These are phyloP conservation scores for Clitopilus hobsonii DNA, from an alignment of 768 basidiomycete genomes.

Conservation along the genomic window DNA sequence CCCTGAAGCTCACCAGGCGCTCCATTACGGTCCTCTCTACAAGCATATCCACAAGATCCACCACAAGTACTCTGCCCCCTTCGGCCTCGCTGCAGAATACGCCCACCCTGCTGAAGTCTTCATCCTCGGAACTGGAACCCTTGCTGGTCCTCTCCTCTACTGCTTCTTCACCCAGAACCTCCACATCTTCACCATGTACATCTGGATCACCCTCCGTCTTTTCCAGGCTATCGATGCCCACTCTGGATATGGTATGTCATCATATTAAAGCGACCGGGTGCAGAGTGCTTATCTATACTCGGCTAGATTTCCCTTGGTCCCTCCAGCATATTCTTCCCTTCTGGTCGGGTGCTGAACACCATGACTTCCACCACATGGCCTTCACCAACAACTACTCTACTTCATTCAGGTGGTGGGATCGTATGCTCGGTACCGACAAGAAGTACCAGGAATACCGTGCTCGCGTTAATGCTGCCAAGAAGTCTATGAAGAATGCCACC, in stretches of 20 bases:
- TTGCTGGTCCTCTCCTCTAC: constrained; percentile 84
- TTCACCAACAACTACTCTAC: constrained; percentile 94
- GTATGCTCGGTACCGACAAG: constrained; percentile 82
- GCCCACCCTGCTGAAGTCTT: constrained; percentile 96
- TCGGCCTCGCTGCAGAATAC: constrained; percentile 96
- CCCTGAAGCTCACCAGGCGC: constrained; percentile 71
- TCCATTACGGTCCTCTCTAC: constrained; percentile 83
- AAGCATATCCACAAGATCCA: constrained; percentile 96
- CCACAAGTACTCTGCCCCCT: constrained; percentile 95
- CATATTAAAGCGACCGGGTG: constrained; percentile 1
- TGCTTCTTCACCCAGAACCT: constrained; percentile 70
- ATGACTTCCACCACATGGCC: constrained; percentile 98
- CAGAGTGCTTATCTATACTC: background rate
- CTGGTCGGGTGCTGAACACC: constrained; percentile 97
- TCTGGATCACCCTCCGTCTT: constrained; percentile 90
- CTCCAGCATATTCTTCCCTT: constrained; percentile 88
- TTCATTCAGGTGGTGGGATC: constrained; percentile 93
- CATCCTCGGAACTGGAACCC: constrained; percentile 89
- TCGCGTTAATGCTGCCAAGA: constrained; percentile 60
- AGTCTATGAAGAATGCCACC: constrained; percentile 45
- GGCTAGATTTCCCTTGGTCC: constrained; percentile 97
- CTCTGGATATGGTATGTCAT: constrained; percentile 80
- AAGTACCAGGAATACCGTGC: constrained; percentile 82
- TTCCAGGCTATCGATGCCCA: constrained; percentile 98
- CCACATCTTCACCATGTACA: constrained; percentile 90